phyloP scores from a whole-genome alignment of 164 flowering plant species.

The Tetracentron sinense region DNA sequence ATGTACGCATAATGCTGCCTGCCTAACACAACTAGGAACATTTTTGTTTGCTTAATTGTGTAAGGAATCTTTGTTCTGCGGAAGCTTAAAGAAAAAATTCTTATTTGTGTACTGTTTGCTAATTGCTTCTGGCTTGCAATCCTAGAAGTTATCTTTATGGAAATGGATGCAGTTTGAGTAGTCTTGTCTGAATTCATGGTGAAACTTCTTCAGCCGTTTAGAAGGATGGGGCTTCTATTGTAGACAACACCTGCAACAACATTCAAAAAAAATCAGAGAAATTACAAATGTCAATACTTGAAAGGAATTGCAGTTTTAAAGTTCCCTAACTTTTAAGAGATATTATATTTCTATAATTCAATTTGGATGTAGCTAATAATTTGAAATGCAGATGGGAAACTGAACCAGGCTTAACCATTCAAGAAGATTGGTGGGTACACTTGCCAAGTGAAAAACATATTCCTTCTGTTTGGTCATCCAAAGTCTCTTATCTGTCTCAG shows the following conservation, averaged over 20 bases:
- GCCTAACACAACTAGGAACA: not conserved
- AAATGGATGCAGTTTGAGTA: slow-evolving; percentile 76
- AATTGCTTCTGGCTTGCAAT: no score
- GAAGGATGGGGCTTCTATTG: slow-evolving; percentile 72
- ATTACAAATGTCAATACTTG: no score
- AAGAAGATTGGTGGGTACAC: slow-evolving; percentile 36
- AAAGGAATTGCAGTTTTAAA: no score
- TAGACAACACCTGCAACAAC: slow-evolving; percentile 90
- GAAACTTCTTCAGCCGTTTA: slow-evolving; percentile 51
- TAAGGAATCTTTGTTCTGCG: not conserved
- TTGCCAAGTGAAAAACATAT: slow-evolving; percentile 67
- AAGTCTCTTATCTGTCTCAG: slow-evolving; percentile 76
- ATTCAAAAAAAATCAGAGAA: slow-evolving; percentile 2
- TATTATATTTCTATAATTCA: not conserved
- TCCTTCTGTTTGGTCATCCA: slow-evolving; percentile 93
- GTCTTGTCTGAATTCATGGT: slow-evolving; percentile 60
- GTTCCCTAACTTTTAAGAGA: no score
- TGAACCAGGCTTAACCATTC: slow-evolving; percentile 48
- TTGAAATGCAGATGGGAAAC: no score
- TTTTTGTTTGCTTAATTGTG: no score
- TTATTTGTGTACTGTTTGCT: not conserved
- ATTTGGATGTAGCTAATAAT: no score
- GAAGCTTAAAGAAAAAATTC: no score
- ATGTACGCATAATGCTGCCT: slow-evolving; percentile 2
- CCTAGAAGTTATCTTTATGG: slow-evolving; percentile 90